Percentiles rank a stretch among this genome's conserved stretches.
Evolutionary conservation across 768 basidiomycete genomes (phyloP).

Genomic region (Lentinula sp.): DNA sequence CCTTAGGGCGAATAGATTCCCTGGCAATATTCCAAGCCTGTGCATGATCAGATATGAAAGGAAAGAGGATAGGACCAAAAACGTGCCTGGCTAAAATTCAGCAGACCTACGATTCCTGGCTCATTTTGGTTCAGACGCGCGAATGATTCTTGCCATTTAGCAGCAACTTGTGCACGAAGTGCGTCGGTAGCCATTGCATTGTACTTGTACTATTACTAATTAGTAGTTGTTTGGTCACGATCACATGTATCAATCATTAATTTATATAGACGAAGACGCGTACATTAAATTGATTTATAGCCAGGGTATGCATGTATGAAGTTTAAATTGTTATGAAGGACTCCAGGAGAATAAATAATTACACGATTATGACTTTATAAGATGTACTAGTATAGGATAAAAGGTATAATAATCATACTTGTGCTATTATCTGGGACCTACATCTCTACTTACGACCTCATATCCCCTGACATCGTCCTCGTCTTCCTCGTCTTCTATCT

Average conservation of each 20-base stretch:
- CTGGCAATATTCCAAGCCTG: constrained; percentile 60
- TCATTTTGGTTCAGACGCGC: constrained; percentile 52
- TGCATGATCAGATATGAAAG: too few relatives aligned
- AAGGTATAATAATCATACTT: not conserved
- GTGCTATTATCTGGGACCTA: not conserved
- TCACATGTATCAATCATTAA: not conserved
- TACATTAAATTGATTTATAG: too few relatives aligned
- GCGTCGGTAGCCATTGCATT: constrained; percentile 53
- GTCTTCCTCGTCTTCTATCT: not conserved
- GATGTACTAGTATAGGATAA: not conserved
- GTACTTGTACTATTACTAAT: not conserved
- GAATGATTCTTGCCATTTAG: constrained; percentile 71
- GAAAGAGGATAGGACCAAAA: not conserved
- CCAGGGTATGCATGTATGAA: too few relatives aligned
- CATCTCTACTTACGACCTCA: not conserved
- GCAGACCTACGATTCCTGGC: constrained; percentile 58
- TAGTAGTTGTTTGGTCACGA: not conserved
- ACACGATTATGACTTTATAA: not conserved
- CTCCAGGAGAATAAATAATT: not conserved
- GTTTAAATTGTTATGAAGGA: too few relatives aligned
- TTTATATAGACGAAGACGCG: too few relatives aligned
- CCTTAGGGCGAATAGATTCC: constrained; percentile 48
- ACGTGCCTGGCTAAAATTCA: constrained; percentile 56
- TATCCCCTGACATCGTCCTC: constrained; percentile 4
- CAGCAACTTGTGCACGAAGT: constrained; percentile 56